A percentile compares a stretch with the other conserved stretches of the same genome.
Evolutionary conservation across 305 asterid species (phyloP).

Genomic region (Fraxinus greggii): DNA sequence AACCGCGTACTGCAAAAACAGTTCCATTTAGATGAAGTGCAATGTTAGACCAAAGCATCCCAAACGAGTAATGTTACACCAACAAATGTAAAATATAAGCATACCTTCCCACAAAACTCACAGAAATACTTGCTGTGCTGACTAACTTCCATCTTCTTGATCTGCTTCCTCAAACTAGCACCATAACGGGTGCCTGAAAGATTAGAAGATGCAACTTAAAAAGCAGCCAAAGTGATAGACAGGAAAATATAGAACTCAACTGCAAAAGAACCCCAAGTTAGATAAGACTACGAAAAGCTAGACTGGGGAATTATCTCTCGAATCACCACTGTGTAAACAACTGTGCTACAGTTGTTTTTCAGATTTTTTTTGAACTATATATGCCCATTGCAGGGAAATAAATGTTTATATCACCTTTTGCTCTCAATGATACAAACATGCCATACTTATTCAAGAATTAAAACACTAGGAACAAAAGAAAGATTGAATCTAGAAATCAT

Average conservation of each 20-base stretch:
- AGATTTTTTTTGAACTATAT: not conserved
- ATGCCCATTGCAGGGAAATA: not conserved
- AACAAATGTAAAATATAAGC: not conserved
- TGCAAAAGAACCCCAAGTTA: not conserved
- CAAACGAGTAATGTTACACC: not conserved
- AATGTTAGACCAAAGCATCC: not conserved
- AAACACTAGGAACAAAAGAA: not conserved
- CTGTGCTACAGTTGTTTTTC: not conserved
- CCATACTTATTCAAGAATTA: not conserved
- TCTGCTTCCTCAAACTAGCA: constrained; percentile 49
- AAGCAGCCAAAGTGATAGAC: not conserved
- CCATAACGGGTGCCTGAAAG: not conserved
- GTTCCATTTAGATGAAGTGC: not conserved
- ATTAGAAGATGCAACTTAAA: not conserved
- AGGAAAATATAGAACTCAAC: not conserved
- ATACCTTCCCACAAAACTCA: constrained; percentile 56
- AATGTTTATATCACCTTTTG: not conserved
- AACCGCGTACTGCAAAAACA: constrained; percentile 35
- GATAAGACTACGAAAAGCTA: not conserved
- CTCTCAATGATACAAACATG: not conserved
- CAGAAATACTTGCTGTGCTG: constrained; percentile 49
- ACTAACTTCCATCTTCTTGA: constrained; percentile 54
- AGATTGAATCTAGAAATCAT: not conserved
- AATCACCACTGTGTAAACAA: not conserved
- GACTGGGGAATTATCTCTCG: not conserved